A percentile compares a stretch with the other conserved stretches of the same genome.
phyloP scores from a whole-genome alignment of 176 grass and related monocot genomes.

The Zoysia pacifica region DNA sequence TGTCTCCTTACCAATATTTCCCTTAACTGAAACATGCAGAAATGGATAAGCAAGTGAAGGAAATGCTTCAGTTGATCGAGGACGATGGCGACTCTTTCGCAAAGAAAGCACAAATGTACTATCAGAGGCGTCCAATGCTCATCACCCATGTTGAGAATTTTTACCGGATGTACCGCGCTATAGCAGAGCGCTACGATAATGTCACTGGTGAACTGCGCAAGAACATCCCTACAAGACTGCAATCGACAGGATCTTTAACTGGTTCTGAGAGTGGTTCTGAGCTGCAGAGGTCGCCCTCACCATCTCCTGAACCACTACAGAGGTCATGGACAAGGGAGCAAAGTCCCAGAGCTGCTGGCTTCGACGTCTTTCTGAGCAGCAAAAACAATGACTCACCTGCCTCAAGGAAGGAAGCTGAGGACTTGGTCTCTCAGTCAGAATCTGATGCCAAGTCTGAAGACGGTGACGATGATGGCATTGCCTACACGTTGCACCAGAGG shows the following conservation, averaged over 20 bases:
- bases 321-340: slow-evolving; percentile 60
- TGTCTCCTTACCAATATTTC: slow-evolving; percentile 1
- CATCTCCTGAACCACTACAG: slow-evolving; percentile 52
- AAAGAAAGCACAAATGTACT: slow-evolving; percentile 83
- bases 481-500: slow-evolving; percentile 58
- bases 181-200: slow-evolving; percentile 76
- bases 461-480: slow-evolving; percentile 57
- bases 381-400: slow-evolving; percentile 41
- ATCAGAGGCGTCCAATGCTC: slow-evolving; percentile 67
- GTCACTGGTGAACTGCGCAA: slow-evolving; percentile 70
- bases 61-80: slow-evolving; percentile 75
- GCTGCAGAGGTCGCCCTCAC: slow-evolving; percentile 44
- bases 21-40: slow-evolving; percentile 50
- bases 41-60: slow-evolving; percentile 74
- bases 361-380: slow-evolving; percentile 55
- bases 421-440: slow-evolving; percentile 53
- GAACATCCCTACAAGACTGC: slow-evolving; percentile 62
- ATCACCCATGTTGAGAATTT: slow-evolving; percentile 63
- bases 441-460: slow-evolving; percentile 61
- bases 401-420: slow-evolving; percentile 47
- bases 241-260: slow-evolving; percentile 43
- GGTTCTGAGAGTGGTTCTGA: slow-evolving; percentile 58
- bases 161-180: slow-evolving; percentile 72
- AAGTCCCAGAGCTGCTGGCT: slow-evolving; percentile 59
- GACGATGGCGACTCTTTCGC: slow-evolving; percentile 68